Percentiles rank a stretch among this genome's conserved stretches.
Evolutionary conservation across 345 rosid genomes (phyloP).

Genomic region (Pseudoturritis turrita): DNA sequence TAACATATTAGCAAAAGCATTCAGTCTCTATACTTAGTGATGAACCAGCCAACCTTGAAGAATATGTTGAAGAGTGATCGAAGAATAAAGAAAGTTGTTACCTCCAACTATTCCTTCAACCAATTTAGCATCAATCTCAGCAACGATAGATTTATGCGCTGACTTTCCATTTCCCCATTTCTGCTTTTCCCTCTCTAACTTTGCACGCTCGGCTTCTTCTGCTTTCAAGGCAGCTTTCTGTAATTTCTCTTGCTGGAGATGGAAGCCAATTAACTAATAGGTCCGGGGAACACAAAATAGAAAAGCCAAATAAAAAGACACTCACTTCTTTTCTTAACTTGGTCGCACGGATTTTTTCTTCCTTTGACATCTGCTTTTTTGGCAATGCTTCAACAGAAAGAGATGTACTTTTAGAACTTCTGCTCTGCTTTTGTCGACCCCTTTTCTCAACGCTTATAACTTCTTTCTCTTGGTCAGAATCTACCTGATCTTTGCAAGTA

Average conservation of each 20-base stretch:
- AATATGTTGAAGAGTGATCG: neutral
- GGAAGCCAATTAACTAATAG: constrained; percentile 13
- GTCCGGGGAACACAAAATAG: neutral
- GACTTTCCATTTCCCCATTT: constrained; percentile 78
- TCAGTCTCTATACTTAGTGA: constrained; percentile 10
- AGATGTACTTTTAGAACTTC: constrained; percentile 27
- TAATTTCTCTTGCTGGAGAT: constrained; percentile 71
- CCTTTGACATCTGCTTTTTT: constrained; percentile 48
- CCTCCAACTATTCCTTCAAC: constrained; percentile 84
- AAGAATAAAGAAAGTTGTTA: constrained; percentile 23
- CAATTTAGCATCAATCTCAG: constrained; percentile 60
- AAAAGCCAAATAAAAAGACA: neutral
- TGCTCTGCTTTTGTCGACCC: constrained; percentile 17
- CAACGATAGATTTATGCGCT: constrained; percentile 66
- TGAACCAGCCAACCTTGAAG: neutral
- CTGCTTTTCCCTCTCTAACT: constrained; percentile 60
- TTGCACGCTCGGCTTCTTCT: constrained; percentile 68
- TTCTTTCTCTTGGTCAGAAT: constrained; percentile 46
- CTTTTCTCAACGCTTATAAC: constrained; percentile 40
- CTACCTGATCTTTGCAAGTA: constrained; percentile 36
- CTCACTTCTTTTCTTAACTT: constrained; percentile 68
- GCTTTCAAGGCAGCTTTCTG: constrained; percentile 71
- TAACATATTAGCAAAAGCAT: neutral
- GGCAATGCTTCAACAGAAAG: constrained; percentile 31
- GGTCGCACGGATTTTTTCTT: constrained; percentile 44